phyloP scores from a whole-genome alignment of 768 basidiomycete genomes.

The Russula sp. region DNA sequence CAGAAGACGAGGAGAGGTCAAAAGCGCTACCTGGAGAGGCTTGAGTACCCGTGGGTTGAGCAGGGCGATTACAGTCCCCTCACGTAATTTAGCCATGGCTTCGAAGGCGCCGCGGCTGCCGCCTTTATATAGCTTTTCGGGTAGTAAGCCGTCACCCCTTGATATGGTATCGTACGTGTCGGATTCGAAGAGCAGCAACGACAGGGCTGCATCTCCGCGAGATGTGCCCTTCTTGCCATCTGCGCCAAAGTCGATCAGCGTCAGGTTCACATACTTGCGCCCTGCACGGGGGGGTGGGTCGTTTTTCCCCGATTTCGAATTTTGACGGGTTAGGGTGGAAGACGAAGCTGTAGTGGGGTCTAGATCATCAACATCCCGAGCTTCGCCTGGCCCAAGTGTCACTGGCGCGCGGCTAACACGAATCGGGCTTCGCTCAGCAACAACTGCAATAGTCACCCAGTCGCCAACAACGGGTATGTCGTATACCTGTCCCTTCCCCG shows the following conservation, averaged over 20 bases:
- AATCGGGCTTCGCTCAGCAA: slow-evolving; percentile 84
- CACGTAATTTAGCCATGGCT: slow-evolving; percentile 72
- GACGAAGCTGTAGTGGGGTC: background rate
- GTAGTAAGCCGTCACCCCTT: slow-evolving; percentile 44
- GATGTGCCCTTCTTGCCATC: slow-evolving; percentile 52
- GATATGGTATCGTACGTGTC: slow-evolving; percentile 59
- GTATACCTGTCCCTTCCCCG: slow-evolving; percentile 49
- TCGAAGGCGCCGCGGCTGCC: slow-evolving; percentile 94
- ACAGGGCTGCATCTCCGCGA: slow-evolving; percentile 78
- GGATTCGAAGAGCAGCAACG: slow-evolving; percentile 83
- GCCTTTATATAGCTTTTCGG: slow-evolving; percentile 69
- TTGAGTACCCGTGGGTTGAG: slow-evolving; percentile 84
- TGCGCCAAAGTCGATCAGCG: slow-evolving; percentile 75
- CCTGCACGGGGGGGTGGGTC: slow-evolving; percentile 42
- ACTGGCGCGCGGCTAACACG: slow-evolving; percentile 67
- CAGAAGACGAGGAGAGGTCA: background rate
- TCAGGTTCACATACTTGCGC: slow-evolving; percentile 82
- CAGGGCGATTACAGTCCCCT: slow-evolving; percentile 87
- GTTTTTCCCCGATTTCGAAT: slow-evolving; percentile 19
- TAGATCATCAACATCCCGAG: slow-evolving; percentile 33
- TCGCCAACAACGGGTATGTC: slow-evolving; percentile 90
- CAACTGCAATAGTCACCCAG: slow-evolving; percentile 94
- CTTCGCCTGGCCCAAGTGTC: slow-evolving; percentile 39
- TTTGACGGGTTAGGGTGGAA: background rate
- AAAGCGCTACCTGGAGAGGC: slow-evolving; percentile 61